Base-by-base conservation (phyloP, 1,284 basidiomycete species). In the Lentinula novae-zelandiae region DNA sequence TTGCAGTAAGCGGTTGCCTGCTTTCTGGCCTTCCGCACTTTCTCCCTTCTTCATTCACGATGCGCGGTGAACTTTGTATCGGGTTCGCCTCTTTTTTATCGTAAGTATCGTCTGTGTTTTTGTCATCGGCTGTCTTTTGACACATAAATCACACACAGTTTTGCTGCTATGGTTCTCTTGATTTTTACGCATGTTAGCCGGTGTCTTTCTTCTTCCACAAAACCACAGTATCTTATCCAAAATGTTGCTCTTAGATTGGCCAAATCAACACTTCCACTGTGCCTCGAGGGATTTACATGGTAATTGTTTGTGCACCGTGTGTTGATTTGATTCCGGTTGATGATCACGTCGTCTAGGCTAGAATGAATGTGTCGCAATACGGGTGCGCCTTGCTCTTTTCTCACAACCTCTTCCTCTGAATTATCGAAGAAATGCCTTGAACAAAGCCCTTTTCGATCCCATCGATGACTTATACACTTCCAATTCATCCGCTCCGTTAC, bases 261-360 rank as follows among this genome's bases (percentile, higher is more conserved):
- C 90, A 92, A 82, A 91, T 87, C 69, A 92, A 86, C 71, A 88
- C 87, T 51, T 84, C 86, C 20, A 78, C 76, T 39, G 85, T 91
- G 31, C 88, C 90, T 63, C 82, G 83, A 63, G 81, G 79, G 63
- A 84, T 93, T 63, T 80, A 82, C 62, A 88, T 93, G 89, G 90
- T 90, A 70, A 50, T 34, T 50, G 3, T 50, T 13, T 31, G 49
- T 31, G 49, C 8, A 8, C 22, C 8, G 17, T 50, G 49, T 31
- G 49, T 44, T 55, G 49, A 40, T 55, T 52, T 53, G 34, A 60
- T 65, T 59, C 48, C 60, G 50, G 40, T 53, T 61, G 57, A 58
- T 61, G 57, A 58, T 55, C 53, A 31, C 20, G 40, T 53, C 46
- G 44, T 44, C 34, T 67, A 92, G 90, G 84, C 82, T 58, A 81